Conservation (phyloP, 257 asterid species). For the Parsonsia alboflavescens region DNA sequence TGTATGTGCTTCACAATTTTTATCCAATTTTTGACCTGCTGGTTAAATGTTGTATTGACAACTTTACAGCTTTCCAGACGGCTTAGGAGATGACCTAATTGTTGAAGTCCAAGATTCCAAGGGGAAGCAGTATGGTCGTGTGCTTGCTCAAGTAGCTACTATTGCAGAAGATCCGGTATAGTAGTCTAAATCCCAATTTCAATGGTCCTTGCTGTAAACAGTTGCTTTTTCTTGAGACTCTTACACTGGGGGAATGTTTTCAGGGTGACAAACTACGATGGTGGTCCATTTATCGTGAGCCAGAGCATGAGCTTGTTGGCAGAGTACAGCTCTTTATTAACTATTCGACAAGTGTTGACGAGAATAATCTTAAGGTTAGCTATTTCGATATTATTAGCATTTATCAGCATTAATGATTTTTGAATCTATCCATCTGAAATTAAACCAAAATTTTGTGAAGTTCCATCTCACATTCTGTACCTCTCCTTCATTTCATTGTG, state of each 20-base stretch:
- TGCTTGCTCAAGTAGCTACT: slow-evolving; percentile 48
- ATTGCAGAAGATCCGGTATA: slow-evolving; percentile 49
- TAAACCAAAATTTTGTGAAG: not conserved
- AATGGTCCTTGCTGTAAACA: slow-evolving; percentile 9
- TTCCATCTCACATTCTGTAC: not conserved
- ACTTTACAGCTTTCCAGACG: slow-evolving; percentile 51
- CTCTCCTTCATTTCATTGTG: not conserved
- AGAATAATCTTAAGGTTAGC: slow-evolving; percentile 43
- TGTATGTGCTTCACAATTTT: slow-evolving; percentile 30
- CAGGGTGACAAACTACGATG: slow-evolving; percentile 53
- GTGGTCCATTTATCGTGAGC: slow-evolving; percentile 52
- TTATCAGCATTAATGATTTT: not conserved
- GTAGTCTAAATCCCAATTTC: slow-evolving; percentile 1
- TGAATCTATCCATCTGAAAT: not conserved
- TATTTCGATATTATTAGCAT: slow-evolving; percentile 1
- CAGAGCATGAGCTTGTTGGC: slow-evolving; percentile 51
- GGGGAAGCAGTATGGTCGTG: slow-evolving; percentile 47
- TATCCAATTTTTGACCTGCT: slow-evolving; percentile 1
- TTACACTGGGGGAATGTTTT: slow-evolving; percentile 12
- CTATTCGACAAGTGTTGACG: slow-evolving; percentile 39
- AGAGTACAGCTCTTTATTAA: slow-evolving; percentile 42
- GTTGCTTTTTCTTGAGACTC: slow-evolving; percentile 7
- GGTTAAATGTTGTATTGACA: slow-evolving; percentile 17
- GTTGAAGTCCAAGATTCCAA: slow-evolving; percentile 45
- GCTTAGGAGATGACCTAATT: slow-evolving; percentile 45